Percentiles rank a stretch among this genome's conserved stretches.
These are phyloP conservation scores for Serpula lacrymans DNA, from an alignment of 768 basidiomycete genomes.

Conservation along the genomic window DNA sequence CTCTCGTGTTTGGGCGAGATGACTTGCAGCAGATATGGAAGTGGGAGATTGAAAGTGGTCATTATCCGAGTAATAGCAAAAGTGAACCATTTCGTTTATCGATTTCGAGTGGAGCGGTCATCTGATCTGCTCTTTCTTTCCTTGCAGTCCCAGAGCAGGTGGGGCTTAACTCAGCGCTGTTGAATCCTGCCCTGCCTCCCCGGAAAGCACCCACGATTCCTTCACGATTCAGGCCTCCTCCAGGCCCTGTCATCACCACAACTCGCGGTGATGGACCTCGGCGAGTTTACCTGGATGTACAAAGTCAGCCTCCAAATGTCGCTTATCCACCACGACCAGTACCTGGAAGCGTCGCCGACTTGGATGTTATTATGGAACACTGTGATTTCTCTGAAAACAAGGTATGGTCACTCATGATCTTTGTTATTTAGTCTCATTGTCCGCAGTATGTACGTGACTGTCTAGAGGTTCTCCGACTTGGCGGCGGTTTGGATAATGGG, in stretches of 20 bases:
- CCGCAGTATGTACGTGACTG: constrained; percentile 94
- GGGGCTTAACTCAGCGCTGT: constrained; percentile 48
- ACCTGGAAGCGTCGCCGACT: constrained; percentile 80
- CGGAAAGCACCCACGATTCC: constrained; percentile 43
- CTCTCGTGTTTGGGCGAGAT: constrained; percentile 70
- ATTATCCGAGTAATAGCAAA: constrained; percentile 81
- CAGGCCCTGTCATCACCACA: constrained; percentile 45
- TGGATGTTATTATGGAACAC: constrained; percentile 87
- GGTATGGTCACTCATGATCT: constrained; percentile 36
- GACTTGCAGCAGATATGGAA: constrained; percentile 91
- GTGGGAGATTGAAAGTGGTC: constrained; percentile 93
- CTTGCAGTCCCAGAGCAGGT: constrained; percentile 67
- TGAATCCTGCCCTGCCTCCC: constrained; percentile 76
- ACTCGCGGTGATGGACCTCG: constrained; percentile 75
- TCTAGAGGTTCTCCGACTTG: constrained; percentile 89
- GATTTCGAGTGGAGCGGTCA: neutral
- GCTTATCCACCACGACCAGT: constrained; percentile 88
- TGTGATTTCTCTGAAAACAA: constrained; percentile 87
- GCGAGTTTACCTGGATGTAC: constrained; percentile 74
- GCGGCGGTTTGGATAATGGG: constrained; percentile 83
- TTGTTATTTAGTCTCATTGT: constrained; percentile 8
- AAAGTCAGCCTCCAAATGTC: constrained; percentile 54
- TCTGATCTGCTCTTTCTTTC: neutral
- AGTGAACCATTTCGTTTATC: constrained; percentile 48
- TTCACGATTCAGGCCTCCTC: constrained; percentile 43